Percentiles rank a stretch among this genome's conserved stretches.
These are phyloP conservation scores for Corchorus capsularis DNA, from an alignment of 345 rosid genomes.

Conservation along the genomic window DNA sequence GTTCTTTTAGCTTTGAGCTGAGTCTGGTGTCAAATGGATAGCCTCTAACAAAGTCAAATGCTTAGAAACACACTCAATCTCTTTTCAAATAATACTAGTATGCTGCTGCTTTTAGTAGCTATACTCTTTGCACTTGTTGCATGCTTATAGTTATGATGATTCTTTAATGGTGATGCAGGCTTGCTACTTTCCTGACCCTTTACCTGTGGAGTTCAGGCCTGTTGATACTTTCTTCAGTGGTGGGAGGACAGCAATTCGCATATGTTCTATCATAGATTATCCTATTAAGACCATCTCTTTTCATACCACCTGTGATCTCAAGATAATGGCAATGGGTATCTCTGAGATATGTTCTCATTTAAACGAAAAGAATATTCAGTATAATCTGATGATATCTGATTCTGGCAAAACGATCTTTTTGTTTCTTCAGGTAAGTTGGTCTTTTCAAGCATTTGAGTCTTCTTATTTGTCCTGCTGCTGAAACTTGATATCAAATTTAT, in stretches of 20 bases:
- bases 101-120: not conserved
- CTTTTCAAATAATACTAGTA: not conserved
- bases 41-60: not conserved
- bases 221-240: constrained; percentile 27
- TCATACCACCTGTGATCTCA: constrained; percentile 22
- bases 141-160: not conserved
- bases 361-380: constrained; percentile 26
- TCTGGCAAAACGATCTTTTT: constrained; percentile 33
- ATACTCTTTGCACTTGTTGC: not conserved
- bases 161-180: constrained; percentile 30
- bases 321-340: constrained; percentile 30
- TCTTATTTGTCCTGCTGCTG: not conserved
- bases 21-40: not conserved
- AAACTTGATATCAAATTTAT: not conserved
- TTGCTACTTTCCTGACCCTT: constrained; percentile 36
- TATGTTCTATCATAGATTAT: constrained; percentile 31
- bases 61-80: not conserved
- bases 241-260: constrained; percentile 20
- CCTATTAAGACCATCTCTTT: constrained; percentile 41
- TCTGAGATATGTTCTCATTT: constrained; percentile 31
- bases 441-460: constrained; percentile 3
- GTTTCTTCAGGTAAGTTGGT: constrained; percentile 41
- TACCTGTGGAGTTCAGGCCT: constrained; percentile 39
- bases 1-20: not conserved
- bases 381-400: constrained; percentile 39